Evolutionary conservation across 768 basidiomycete genomes (phyloP).

Genomic region (Rhodotorula taiwanensis): DNA sequence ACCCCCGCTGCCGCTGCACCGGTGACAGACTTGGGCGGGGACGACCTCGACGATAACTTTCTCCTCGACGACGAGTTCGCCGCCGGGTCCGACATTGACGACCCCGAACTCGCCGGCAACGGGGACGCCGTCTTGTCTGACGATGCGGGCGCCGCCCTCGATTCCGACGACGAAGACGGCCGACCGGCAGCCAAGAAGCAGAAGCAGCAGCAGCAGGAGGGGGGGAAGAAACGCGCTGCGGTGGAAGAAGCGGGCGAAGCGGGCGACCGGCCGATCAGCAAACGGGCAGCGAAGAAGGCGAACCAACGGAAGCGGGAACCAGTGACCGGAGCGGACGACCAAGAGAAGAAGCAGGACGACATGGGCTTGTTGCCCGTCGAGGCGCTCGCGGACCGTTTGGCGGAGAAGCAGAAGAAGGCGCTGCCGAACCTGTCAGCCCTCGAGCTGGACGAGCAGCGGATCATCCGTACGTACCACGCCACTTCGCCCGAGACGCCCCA

Average conservation of each 20-base stretch:
- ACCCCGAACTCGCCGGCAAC: conserved; percentile 48
- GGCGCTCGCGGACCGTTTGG: conserved; percentile 59
- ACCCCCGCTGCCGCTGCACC: too few relatives aligned
- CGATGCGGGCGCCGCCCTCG: conserved; percentile 37
- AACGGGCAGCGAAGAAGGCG: conserved; percentile 45
- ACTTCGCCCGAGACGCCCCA: too few relatives aligned
- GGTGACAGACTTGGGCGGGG: conserved; percentile 1
- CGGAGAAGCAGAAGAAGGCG: conserved; percentile 60
- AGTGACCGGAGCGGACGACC: conserved; percentile 46
- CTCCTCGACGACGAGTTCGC: conserved; percentile 64
- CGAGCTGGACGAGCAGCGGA: conserved; percentile 69
- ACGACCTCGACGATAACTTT: conserved; percentile 33
- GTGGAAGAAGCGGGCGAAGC: conserved; percentile 35
- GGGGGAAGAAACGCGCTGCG: conserved; percentile 34
- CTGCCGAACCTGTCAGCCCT: conserved; percentile 64
- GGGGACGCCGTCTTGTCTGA: neutral
- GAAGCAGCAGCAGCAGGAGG: conserved; percentile 34
- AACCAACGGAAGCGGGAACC: conserved; percentile 53
- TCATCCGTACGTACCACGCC: conserved; percentile 63
- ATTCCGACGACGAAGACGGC: conserved; percentile 44
- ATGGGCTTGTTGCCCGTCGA: conserved; percentile 58
- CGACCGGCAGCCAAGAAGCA: conserved; percentile 40
- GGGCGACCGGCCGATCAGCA: conserved; percentile 58
- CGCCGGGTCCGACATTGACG: conserved; percentile 55
- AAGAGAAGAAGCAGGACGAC: conserved; percentile 32